Evolutionary conservation across 2,329 filamentous ascomycete species (phyloP).

Genomic region (Hypoxylon sp.): DNA sequence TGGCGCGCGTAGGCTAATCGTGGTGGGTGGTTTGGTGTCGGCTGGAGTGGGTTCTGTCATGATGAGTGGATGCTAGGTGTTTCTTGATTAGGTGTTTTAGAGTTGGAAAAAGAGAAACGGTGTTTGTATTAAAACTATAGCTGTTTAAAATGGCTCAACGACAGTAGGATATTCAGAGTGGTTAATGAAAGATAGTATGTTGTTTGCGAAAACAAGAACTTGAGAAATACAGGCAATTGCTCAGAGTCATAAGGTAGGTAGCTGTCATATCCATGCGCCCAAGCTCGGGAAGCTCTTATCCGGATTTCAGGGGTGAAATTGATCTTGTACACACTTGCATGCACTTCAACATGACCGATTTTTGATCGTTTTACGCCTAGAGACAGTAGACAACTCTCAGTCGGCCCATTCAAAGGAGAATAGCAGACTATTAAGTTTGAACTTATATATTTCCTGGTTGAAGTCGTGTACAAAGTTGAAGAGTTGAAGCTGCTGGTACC

Average conservation of each 20-base stretch:
- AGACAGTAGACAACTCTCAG: not conserved
- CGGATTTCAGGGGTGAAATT: slow-evolving; percentile 24
- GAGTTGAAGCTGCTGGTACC: not conserved
- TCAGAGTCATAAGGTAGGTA: slow-evolving; percentile 6
- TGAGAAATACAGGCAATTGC: not conserved
- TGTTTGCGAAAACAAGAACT: not conserved
- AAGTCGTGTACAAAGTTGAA: not conserved
- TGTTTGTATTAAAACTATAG: not conserved
- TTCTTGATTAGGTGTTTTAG: not conserved
- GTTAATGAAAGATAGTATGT: not conserved
- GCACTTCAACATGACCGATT: not conserved
- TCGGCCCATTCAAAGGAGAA: not conserved
- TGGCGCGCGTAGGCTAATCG: slow-evolving; percentile 61
- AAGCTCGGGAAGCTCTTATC: slow-evolving; percentile 36
- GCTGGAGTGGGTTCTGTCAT: slow-evolving; percentile 42
- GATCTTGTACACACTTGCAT: not conserved
- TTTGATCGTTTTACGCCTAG: not conserved
- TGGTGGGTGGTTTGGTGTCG: slow-evolving; percentile 27
- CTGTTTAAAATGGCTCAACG: not conserved
- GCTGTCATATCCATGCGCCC: slow-evolving; percentile 29
- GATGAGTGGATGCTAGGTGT: not conserved
- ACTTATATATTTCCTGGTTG: too few relatives aligned
- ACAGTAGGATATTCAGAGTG: not conserved
- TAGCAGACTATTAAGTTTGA: not conserved
- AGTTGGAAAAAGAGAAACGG: not conserved